Evolutionary conservation across 495 filamentous ascomycete genomes (phyloP).

Genomic region (Ascodesmis nigricans): DNA sequence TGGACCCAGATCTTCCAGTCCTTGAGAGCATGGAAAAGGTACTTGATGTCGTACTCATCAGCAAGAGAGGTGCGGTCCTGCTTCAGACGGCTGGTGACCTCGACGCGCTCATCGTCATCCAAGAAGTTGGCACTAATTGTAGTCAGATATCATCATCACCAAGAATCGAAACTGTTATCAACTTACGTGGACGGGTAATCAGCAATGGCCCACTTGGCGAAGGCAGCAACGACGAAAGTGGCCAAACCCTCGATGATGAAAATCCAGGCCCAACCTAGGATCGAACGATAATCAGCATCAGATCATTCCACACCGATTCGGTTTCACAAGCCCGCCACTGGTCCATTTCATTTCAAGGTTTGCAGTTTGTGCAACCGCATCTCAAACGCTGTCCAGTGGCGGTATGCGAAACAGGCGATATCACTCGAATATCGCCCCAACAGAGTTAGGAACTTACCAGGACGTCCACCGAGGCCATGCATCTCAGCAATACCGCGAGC

Average conservation of each 20-base stretch:
- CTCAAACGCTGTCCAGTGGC: not conserved
- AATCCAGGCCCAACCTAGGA: constrained; percentile 56
- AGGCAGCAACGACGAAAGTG: constrained; percentile 26
- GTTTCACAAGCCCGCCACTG: not conserved
- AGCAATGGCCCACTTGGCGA: constrained; percentile 32
- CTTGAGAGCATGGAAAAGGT: constrained; percentile 39
- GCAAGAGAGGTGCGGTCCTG: constrained; percentile 40
- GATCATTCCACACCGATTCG: not conserved
- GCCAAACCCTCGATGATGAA: constrained; percentile 44
- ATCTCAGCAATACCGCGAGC: constrained; percentile 43
- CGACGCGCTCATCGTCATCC: constrained; percentile 26
- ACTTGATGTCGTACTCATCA: constrained; percentile 45
- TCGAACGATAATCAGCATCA: constrained; percentile 12
- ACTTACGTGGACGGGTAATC: constrained; percentile 35
- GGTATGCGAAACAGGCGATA: not conserved
- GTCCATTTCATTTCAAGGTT: no score
- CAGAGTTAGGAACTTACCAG: no score
- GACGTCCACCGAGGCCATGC: constrained; percentile 35
- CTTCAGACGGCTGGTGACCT: constrained; percentile 30
- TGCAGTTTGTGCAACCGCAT: no score
- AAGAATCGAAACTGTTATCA: not conserved
- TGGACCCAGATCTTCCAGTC: constrained; percentile 44
- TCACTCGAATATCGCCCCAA: constrained; percentile 2
- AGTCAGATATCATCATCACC: constrained; percentile 6
- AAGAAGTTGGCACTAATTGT: constrained; percentile 29